Evolutionary conservation across 345 rosid species (phyloP).

Genomic region (Eucalyptus virginea): DNA sequence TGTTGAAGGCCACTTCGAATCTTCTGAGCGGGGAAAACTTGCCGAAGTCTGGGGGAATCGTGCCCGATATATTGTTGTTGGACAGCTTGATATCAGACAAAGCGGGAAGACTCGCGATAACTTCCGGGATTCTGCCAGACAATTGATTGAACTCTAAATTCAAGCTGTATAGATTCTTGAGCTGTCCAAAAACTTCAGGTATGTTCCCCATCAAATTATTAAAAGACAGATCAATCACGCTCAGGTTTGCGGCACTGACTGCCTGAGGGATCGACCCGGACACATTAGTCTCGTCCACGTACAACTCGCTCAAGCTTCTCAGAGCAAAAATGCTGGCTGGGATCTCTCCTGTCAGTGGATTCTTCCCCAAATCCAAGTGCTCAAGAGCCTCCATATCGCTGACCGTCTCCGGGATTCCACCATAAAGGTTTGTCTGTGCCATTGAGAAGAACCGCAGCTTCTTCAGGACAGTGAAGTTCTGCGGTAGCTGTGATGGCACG

Average conservation of each 20-base stretch:
- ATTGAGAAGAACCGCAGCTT: too few species aligned
- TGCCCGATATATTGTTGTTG: constrained; percentile 32
- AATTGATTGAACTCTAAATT: constrained; percentile 20
- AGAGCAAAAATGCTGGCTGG: too few species aligned
- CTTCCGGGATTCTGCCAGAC: constrained; percentile 38
- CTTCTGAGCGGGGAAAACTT: constrained; percentile 14
- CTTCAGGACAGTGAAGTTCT: too few species aligned
- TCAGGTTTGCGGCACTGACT: constrained; percentile 10
- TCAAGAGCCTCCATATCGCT: too few species aligned
- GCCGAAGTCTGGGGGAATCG: constrained; percentile 41
- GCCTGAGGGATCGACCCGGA: constrained; percentile 33
- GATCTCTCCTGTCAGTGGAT: too few species aligned
- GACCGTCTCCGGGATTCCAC: too few species aligned
- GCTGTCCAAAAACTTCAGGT: constrained; percentile 38
- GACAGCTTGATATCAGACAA: constrained; percentile 22
- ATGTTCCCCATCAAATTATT: constrained; percentile 33
- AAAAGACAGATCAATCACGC: constrained; percentile 14
- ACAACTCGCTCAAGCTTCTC: too few species aligned
- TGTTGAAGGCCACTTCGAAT: constrained; percentile 32
- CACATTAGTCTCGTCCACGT: not conserved
- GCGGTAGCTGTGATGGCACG: too few species aligned
- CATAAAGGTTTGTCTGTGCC: too few species aligned
- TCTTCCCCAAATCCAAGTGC: too few species aligned
- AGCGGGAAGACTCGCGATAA: constrained; percentile 25
- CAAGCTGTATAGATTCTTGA: constrained; percentile 4